A percentile compares a stretch with the other conserved stretches of the same genome.
phyloP scores from a whole-genome alignment of 768 basidiomycete species.

The Kwoniella bestiolae region DNA sequence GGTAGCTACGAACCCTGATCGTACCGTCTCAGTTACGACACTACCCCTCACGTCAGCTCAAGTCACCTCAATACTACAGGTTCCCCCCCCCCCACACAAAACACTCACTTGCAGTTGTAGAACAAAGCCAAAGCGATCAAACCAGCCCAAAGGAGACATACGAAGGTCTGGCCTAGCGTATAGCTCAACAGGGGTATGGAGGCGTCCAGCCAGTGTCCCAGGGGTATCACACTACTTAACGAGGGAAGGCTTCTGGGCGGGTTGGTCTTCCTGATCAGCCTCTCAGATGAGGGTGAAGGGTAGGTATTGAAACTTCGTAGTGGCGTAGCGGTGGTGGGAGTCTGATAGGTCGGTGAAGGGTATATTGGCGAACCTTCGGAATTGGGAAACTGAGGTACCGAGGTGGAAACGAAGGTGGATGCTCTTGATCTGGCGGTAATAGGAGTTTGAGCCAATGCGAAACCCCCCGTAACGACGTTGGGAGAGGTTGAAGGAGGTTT shows the following conservation, averaged over 20 bases:
- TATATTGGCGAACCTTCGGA: conserved; percentile 7
- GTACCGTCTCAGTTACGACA: not conserved
- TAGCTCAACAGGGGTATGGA: conserved; percentile 1
- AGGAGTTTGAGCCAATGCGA: conserved; percentile 15
- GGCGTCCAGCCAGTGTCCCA: not conserved
- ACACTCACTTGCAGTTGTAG: conserved; percentile 15
- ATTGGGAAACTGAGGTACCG: not conserved
- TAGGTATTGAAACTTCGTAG: conserved; percentile 8
- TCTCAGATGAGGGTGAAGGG: conserved; percentile 9
- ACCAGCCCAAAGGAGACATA: conserved; percentile 1
- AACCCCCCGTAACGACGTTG: not conserved
- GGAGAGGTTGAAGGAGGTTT: conserved; percentile 12
- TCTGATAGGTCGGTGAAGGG: conserved; percentile 17
- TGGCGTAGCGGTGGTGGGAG: conserved; percentile 8
- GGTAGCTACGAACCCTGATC: conserved; percentile 14
- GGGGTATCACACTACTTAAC: conserved; percentile 2
- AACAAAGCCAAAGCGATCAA: conserved; percentile 4
- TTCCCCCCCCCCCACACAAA: no score
- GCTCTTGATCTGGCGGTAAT: conserved; percentile 8
- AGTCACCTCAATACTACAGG: no score
- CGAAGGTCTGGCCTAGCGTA: conserved; percentile 11
- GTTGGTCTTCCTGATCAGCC: not conserved
- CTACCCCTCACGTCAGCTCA: not conserved
- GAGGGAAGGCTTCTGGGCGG: conserved; percentile 3
- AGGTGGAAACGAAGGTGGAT: not conserved